phyloP scores from a whole-genome alignment of 768 basidiomycete species.

The Lentinus brumalis region DNA sequence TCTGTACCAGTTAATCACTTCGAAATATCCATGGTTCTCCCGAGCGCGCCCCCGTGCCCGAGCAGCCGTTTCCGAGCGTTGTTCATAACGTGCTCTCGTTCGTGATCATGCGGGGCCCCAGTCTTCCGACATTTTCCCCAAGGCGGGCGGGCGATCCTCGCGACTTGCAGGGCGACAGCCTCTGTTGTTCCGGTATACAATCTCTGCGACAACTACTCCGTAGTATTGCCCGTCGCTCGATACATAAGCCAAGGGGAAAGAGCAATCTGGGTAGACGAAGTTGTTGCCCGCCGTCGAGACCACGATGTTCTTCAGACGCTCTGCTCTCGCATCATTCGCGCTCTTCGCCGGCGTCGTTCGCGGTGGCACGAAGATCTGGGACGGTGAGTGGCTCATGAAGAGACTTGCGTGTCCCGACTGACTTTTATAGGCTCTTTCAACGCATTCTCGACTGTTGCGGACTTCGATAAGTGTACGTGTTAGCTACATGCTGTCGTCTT shows the following conservation, averaged over 20 bases:
- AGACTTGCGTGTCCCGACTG: no score
- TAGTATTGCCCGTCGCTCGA: background rate
- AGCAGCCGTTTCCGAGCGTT: conserved; percentile 14
- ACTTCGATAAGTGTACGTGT: conserved; percentile 56
- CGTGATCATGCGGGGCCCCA: conserved; percentile 20
- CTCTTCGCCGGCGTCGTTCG: conserved; percentile 32
- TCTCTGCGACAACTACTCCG: background rate
- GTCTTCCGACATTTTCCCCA: conserved; percentile 15
- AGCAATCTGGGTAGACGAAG: background rate
- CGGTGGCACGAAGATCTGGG: conserved; percentile 59
- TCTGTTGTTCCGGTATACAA: background rate
- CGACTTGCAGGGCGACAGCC: background rate
- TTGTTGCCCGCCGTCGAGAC: conserved; percentile 9
- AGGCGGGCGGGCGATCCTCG: conserved; percentile 15
- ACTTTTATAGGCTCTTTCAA: conserved; percentile 43
- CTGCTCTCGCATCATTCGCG: conserved; percentile 20
- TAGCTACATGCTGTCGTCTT: background rate
- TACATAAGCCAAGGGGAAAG: conserved; percentile 1
- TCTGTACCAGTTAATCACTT: conserved; percentile 20
- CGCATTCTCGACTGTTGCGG: conserved; percentile 42
- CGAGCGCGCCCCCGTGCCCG: conserved; percentile 26
- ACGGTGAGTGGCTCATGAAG: conserved; percentile 32
- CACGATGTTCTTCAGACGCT: conserved; percentile 35
- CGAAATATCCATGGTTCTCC: conserved; percentile 26
- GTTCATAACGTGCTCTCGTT: background rate